Conservation (phyloP, 257 asterid genomes). For the Nicotiana obtusifolia region DNA sequence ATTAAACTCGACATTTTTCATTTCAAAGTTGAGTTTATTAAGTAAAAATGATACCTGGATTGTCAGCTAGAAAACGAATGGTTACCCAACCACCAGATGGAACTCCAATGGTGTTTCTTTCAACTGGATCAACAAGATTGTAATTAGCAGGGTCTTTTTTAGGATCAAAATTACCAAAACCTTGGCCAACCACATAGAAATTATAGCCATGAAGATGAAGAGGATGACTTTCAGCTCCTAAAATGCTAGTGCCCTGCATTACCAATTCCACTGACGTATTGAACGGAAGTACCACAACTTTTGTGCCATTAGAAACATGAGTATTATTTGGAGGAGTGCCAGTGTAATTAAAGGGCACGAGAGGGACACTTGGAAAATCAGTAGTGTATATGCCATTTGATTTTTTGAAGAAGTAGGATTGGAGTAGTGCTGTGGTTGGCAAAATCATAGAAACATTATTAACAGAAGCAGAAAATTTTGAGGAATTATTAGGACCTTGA, state of each 20-base stretch:
- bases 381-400: constrained; percentile 36
- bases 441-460: constrained; percentile 45
- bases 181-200: constrained; percentile 57
- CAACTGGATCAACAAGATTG: constrained; percentile 65
- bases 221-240: constrained; percentile 71
- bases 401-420: constrained; percentile 32
- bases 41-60: constrained; percentile 42
- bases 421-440: constrained; percentile 50
- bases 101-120: constrained; percentile 51
- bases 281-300: constrained; percentile 37
- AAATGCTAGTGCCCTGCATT: constrained; percentile 61
- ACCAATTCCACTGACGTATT: constrained; percentile 52
- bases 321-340: constrained; percentile 63
- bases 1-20: background rate
- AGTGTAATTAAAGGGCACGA: constrained; percentile 45
- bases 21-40: background rate
- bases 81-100: constrained; percentile 78
- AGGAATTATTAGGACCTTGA: constrained; percentile 61
- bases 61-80: constrained; percentile 60
- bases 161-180: constrained; percentile 55
- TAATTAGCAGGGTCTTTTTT: constrained; percentile 39
- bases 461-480: constrained; percentile 51
- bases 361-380: constrained; percentile 44
- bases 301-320: constrained; percentile 40
- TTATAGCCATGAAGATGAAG: constrained; percentile 60